Base-by-base conservation (phyloP, 169 alveolate species). In the Cryptosporidium canis region DNA sequence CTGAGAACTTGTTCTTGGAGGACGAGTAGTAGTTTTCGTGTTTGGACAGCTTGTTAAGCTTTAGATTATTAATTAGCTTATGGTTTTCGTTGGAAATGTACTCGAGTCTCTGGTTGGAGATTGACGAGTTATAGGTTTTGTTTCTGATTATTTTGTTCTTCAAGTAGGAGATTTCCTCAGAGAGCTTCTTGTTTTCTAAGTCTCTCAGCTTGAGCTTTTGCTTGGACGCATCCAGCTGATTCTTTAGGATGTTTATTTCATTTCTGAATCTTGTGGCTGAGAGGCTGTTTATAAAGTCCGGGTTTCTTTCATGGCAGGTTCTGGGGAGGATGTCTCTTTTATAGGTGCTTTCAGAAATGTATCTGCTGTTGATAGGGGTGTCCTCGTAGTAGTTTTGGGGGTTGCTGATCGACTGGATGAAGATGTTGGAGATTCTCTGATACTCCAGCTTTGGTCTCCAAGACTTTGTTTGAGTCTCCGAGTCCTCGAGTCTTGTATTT, bases 211-310 rank as follows among this genome's bases (percentile, higher is more conserved):
- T 77, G 9, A 56, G 45, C 35, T 61, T 77, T 41, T 77, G 87
- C 37, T 58, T 77, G 2, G 72, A 39, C 1, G 87, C 87, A 43
- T 55, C 65, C 18, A 58, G 8, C 48, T 77, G 87, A 61, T 77
- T 77, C 31, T 61, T 77, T 18, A 77, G 33, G 11, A 77, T 39
- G 27, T 55, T 58, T 0, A 77, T 77, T 58, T 77, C 87, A 58
- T 77, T 77, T 45, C 72, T 77, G 41, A 77, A 64, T 41, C 87
- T 77, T 33, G 87, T 77, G 5, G 27, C 33, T 21, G 87, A 35
- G 2, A 70, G 53, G 12, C 16, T 39, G 27, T 77, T 77, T 29
- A 41, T 33, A 44, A 55, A 77, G 18, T 77, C 87, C 8, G 41
- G 24, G 33, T 41, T 61, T 58, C 72, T 77, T 77, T 77, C 87